A percentile compares a stretch with the other conserved stretches of the same genome.
These are phyloP conservation scores for Marasmius fiardii DNA, from an alignment of 1,284 basidiomycete genomes.

Conservation along the genomic window DNA sequence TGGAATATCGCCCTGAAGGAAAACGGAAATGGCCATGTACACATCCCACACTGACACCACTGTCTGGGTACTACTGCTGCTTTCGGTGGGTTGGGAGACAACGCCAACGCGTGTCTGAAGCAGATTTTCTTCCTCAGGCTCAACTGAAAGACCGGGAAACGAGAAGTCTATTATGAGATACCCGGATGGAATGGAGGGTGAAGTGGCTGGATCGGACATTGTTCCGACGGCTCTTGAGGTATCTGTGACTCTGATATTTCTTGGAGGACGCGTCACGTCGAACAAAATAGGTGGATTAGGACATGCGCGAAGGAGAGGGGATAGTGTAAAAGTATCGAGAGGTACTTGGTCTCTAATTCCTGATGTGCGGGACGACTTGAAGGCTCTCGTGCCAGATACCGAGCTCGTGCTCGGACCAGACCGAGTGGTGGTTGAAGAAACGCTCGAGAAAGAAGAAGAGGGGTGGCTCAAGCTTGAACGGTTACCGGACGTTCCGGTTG, in stretches of 20 bases:
- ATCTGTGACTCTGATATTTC: background rate
- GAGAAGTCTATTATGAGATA: background rate
- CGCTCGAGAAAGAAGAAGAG: no score
- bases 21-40: background rate
- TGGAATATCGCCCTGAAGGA: background rate
- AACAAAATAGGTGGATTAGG: background rate
- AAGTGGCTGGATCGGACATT: background rate
- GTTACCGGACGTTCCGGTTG: no score
- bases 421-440: no score
- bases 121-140: background rate
- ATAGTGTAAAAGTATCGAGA: background rate
- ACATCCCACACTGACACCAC: background rate
- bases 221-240: background rate
- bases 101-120: background rate
- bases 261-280: background rate
- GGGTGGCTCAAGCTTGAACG: no score
- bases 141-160: background rate
- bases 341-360: no score
- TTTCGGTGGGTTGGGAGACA: background rate
- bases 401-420: no score
- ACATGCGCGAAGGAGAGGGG: background rate
- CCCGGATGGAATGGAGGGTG: background rate
- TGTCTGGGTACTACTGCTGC: no score
- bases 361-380: no score
- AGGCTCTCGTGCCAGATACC: no score